Percentiles rank a stretch among this genome's conserved stretches.
Conservation (phyloP, 345 rosid genomes). For the Sisymbrium altissimum region DNA sequence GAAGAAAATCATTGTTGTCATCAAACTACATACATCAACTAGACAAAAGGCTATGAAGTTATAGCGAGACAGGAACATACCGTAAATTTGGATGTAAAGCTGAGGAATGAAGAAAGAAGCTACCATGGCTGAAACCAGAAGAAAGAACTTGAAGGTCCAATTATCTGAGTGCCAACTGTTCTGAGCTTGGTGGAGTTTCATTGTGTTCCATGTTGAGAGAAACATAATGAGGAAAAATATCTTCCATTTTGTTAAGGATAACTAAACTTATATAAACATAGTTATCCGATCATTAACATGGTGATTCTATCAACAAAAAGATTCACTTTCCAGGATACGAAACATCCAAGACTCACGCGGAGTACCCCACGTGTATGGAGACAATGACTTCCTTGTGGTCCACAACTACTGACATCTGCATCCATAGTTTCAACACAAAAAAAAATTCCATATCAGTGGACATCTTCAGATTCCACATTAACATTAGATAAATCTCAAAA, state of each 20-base stretch:
- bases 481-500: slow-evolving; percentile 1
- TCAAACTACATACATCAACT: no score
- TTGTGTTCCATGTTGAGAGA: slow-evolving; percentile 54
- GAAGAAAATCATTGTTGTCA: no score
- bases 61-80: slow-evolving; percentile 38
- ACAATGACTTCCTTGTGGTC: slow-evolving; percentile 55
- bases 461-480: not conserved
- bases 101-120: slow-evolving; percentile 64
- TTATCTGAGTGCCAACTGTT: slow-evolving; percentile 73
- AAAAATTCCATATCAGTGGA: not conserved
- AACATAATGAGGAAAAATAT: slow-evolving; percentile 79
- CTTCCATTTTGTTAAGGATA: slow-evolving; percentile 36
- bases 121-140: slow-evolving; percentile 48
- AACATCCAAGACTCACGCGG: slow-evolving; percentile 88
- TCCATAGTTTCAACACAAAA: not conserved
- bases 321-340: slow-evolving; percentile 53
- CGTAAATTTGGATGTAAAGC: slow-evolving; percentile 60
- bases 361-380: slow-evolving; percentile 73
- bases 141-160: slow-evolving; percentile 56
- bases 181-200: slow-evolving; percentile 49
- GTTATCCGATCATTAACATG: not conserved
- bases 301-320: not conserved
- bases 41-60: no score
- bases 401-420: slow-evolving; percentile 72
- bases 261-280: not conserved